A percentile compares a stretch with the other conserved stretches of the same genome.
Conservation (phyloP, 176 grass and related monocot species). For the Dendrocalamus sinicus region DNA sequence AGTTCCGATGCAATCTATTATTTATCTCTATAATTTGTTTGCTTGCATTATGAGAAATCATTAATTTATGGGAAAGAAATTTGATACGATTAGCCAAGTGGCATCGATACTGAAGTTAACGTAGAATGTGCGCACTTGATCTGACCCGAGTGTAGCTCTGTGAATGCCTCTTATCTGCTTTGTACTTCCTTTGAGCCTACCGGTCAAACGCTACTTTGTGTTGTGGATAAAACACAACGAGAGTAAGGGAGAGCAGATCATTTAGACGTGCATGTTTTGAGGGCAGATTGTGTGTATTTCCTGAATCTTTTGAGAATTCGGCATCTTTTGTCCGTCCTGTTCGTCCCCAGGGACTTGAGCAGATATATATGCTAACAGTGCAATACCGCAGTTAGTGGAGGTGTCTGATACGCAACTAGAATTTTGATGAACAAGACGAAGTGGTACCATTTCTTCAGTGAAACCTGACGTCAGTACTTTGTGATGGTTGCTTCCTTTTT, state of each 20-base stretch:
- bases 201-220: background rate
- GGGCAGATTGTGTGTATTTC: background rate
- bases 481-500: background rate
- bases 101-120: background rate
- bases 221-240: background rate
- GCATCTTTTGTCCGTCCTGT: background rate
- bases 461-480: background rate
- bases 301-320: background rate
- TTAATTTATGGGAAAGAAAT: too few species aligned
- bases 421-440: conserved; percentile 16
- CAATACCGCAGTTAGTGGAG: background rate
- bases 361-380: background rate
- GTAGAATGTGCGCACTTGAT: background rate
- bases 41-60: too few species aligned
- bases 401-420: background rate
- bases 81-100: background rate
- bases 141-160: background rate
- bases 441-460: background rate
- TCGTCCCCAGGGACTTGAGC: background rate
- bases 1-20: too few species aligned
- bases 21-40: too few species aligned
- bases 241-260: background rate
- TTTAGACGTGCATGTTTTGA: background rate
- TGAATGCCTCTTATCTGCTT: background rate
- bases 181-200: background rate